These are phyloP conservation scores for Penicillium mononematosum DNA, from an alignment of 495 filamentous ascomycete species.

Conservation along the genomic window DNA sequence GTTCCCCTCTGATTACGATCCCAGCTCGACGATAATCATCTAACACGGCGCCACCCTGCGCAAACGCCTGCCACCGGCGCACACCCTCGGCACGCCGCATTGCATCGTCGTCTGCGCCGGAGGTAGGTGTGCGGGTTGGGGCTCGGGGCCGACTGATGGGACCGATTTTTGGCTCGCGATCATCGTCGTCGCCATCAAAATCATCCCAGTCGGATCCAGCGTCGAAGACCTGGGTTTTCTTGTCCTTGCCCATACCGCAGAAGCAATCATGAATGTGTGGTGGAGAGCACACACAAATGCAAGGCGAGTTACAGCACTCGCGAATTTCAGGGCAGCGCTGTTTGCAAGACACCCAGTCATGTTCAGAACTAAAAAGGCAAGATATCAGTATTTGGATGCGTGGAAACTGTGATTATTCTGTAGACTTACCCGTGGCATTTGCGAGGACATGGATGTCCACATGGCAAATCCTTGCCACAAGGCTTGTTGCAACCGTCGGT, in stretches of 20 bases:
- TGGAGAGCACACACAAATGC: conserved; percentile 9
- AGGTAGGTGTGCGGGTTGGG: background rate
- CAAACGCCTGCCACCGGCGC: conserved; percentile 9
- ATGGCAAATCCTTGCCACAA: conserved; percentile 37
- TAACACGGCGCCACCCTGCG: conserved; percentile 2
- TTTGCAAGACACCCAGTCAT: conserved; percentile 12
- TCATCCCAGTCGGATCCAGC: background rate
- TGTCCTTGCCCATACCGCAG: conserved; percentile 4
- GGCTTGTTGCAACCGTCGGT: conserved; percentile 47
- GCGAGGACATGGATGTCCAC: conserved; percentile 41
- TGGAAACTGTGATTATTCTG: background rate
- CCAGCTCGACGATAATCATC: conserved; percentile 5
- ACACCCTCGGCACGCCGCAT: background rate
- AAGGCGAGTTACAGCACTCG: conserved; percentile 6
- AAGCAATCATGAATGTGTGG: conserved; percentile 16
- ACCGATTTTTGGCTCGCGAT: background rate
- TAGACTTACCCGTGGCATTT: conserved; percentile 42
- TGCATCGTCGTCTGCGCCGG: background rate
- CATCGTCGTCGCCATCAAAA: background rate
- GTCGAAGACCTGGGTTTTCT: background rate
- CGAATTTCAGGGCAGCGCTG: conserved; percentile 5
- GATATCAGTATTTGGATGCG: background rate
- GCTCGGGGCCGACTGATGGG: background rate
- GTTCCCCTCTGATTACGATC: background rate
- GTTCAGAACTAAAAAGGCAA: background rate